These are phyloP conservation scores for Botryotinia convoluta DNA, from an alignment of 2,329 filamentous ascomycete genomes.

Conservation along the genomic window DNA sequence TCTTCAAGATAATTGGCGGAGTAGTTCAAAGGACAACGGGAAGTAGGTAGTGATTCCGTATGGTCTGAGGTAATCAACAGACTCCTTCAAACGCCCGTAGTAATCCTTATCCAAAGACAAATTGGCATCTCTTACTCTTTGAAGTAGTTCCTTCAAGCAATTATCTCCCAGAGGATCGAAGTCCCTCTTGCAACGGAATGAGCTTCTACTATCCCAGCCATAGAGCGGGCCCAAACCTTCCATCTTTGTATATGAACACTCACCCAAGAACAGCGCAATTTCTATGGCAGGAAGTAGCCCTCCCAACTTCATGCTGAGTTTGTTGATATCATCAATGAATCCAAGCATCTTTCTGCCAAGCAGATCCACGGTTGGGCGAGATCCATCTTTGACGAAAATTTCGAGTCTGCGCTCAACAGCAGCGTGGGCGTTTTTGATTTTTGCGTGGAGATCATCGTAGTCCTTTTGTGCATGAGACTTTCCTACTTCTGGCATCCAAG, in stretches of 20 bases:
- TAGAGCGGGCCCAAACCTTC: background rate
- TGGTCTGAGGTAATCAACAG: background rate
- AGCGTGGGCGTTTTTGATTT: background rate
- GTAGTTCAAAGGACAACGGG: background rate
- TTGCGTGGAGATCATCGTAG: background rate
- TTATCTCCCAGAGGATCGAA: background rate
- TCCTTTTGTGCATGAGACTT: background rate
- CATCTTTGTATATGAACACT: constrained; percentile 3
- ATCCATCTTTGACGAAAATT: background rate
- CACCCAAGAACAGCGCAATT: background rate
- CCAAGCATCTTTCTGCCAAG: background rate
- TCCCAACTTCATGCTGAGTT: background rate
- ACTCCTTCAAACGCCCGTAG: background rate
- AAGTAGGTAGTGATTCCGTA: constrained; percentile 3
- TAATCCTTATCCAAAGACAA: background rate
- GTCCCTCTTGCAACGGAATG: background rate
- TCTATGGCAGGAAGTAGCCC: background rate
- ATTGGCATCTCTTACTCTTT: background rate
- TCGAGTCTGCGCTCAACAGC: background rate
- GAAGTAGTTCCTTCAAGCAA: background rate
- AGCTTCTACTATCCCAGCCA: background rate
- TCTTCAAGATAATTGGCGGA: background rate
- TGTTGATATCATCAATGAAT: background rate
- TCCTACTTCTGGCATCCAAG: constrained; percentile 13
- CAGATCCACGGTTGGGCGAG: background rate